Percentiles rank a stretch among this genome's conserved stretches.
These are phyloP conservation scores for Suaeda aralocaspica DNA, from an alignment of 148 eudicot species.

Conservation along the genomic window DNA sequence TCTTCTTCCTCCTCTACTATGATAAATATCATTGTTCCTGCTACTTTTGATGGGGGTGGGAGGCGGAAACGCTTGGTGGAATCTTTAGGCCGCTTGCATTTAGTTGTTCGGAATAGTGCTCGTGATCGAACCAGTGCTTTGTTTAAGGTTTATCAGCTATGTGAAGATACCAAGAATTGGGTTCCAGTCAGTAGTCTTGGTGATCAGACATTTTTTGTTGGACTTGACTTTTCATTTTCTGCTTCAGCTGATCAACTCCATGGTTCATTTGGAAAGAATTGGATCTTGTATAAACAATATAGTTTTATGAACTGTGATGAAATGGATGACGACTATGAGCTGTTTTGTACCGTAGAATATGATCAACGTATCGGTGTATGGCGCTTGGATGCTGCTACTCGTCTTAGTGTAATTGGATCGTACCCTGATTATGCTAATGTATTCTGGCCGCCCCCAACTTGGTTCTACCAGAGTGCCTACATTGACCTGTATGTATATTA, in stretches of 20 bases:
- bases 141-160: constrained; percentile 12
- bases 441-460: constrained; percentile 17
- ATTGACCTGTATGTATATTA: too few species aligned
- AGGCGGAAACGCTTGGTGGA: too few species aligned
- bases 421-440: neutral
- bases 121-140: too few species aligned
- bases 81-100: constrained; percentile 9
- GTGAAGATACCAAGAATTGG: constrained; percentile 4
- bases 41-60: constrained; percentile 1
- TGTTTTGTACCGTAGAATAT: neutral
- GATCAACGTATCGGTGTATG: neutral
- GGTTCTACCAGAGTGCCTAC: too few species aligned
- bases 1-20: too few species aligned
- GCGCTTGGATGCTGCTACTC: neutral
- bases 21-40: neutral
- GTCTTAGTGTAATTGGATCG: neutral
- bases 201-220: constrained; percentile 16
- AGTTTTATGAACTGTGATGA: constrained; percentile 5
- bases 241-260: constrained; percentile 1
- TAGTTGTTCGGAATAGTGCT: constrained; percentile 9
- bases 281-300: neutral
- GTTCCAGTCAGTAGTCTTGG: constrained; percentile 3
- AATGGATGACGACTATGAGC: neutral
- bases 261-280: neutral
- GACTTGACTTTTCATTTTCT: constrained; percentile 15